Evolutionary conservation across 2,329 filamentous ascomycete species (phyloP).

Genomic region (Xylariales sp.): DNA sequence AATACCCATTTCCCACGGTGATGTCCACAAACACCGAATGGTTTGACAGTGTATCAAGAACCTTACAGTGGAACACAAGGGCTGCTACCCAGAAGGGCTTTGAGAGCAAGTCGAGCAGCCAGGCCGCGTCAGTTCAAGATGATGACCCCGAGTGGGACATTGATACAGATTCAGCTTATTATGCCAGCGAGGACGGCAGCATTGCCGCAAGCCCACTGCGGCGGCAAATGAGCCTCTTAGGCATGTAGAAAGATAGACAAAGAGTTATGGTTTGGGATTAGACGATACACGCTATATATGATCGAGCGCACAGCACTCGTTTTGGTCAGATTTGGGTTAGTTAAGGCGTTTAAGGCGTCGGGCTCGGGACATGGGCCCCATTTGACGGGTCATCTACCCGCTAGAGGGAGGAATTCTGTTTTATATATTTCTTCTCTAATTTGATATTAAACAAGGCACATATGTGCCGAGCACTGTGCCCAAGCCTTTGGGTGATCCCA

Average conservation of each 20-base stretch:
- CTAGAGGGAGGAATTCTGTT: constrained; percentile 11
- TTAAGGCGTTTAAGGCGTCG: constrained; percentile 29
- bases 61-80: constrained; percentile 93
- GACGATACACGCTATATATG: constrained; percentile 23
- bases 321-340: constrained; percentile 7
- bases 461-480: constrained; percentile 4
- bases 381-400: background rate
- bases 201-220: constrained; percentile 74
- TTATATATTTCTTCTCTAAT: constrained; percentile 13
- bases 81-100: constrained; percentile 94
- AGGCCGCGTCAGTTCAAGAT: constrained; percentile 64
- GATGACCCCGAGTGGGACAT: constrained; percentile 86
- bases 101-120: constrained; percentile 59
- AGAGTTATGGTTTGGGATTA: constrained; percentile 33
- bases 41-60: constrained; percentile 95
- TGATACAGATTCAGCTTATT: constrained; percentile 83
- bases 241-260: constrained; percentile 55
- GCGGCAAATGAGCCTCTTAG: constrained; percentile 79
- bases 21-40: constrained; percentile 90
- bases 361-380: background rate
- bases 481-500: background rate
- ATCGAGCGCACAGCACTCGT: constrained; percentile 28
- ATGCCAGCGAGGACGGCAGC: constrained; percentile 79
- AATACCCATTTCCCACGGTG: constrained; percentile 97
- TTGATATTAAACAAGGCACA: constrained; percentile 1